Base-by-base conservation (phyloP, 306 rosid species). In the Cicer bijugum region DNA sequence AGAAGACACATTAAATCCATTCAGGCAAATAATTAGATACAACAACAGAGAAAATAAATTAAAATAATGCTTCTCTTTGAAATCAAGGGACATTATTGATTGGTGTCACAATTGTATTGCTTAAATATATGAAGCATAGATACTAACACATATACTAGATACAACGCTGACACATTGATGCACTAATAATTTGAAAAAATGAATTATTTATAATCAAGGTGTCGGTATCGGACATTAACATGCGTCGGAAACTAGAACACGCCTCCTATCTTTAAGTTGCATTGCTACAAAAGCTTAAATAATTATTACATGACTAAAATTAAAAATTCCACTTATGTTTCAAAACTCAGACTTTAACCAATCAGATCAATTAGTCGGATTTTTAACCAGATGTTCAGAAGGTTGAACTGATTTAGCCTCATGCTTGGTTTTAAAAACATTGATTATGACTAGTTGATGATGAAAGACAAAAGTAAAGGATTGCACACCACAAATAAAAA, bases 31-130 rank as follows among this genome's bases (percentile, higher is more conserved):
- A 62, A 65, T 47, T 56, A 50, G 23, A 51, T 19, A 78, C 59
- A 75, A 50, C 9, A 57, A 60, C 8, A 12, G 59, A 48, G 7
- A 44, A 68, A 70, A 44, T 11, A 14, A 46, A 46, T 58, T 47
- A 75, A 63, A 40, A 65, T 6, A 71, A 53, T 33, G 68, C 9
- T 10, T 67, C 52, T 75, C 84, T 80, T 63, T 16, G 64, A 44
- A 10, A 48, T 66, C 10, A 80, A 71, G 84, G 56, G 14, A 58
- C 67, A 33, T 20, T 59, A 46, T 8, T 17, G 38, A 75, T 75
- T 71, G 69, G 8, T 71, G 46, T 52, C 67, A 60, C 69, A 83
- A 71, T 74, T 15, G 17, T 23, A 40, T 19, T 52, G 44, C 33
- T 37, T 42, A 62, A 37, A 61, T 75, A 53, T 20, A 20, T 20